Base-by-base conservation (phyloP, 495 filamentous ascomycete species). In the Lasiosphaeria miniovina region DNA sequence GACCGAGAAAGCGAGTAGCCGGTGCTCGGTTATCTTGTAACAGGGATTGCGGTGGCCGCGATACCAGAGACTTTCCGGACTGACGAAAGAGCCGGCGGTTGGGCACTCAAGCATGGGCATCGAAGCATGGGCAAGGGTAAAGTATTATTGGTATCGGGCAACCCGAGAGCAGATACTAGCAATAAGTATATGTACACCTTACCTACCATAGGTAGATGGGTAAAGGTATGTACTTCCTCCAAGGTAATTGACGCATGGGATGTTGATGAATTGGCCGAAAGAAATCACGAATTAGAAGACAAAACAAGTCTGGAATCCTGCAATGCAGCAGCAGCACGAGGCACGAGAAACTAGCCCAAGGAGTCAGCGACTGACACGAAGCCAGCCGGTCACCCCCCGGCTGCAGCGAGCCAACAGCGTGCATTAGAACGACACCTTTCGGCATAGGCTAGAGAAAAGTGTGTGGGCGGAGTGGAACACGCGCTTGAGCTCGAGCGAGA, bases 351-450 rank as follows among this genome's bases (percentile, higher is more conserved):
- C 24, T 2, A 24, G 24, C 24, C 51, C 49, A 53, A 60, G 70
- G 65, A 77, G 70, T 78, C 69, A 79, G 75, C 71, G 68, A 53
- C 59, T 77, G 77, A 76, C 76, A 79, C 77, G 75, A 80, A 79
- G 72, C 61, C 57, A 54, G 59, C 49, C 53, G 55, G 57, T 48
- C 45, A 34, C 50, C 38, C 31, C 38, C 41, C 61, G 38, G 46
- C 62, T 63, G 67, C 67, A 65, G 35, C 49, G 10, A 41, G 57
- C 41, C 36, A 62, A 49, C 64, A 43, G 32, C 61, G 46, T 65
- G 69, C 69, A 68, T 68, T 61, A 65, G 61, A 50, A 62, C 36
- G 62, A 40, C 36, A 54, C 33, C 51, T 46, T 48, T 33, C 24
- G 24, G 24, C 15, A 14, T 38, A 34, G 24, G 53, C 31, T 17